Conservation (phyloP, 1,139 yeast genomes). For the Pneumocystis murina region DNA sequence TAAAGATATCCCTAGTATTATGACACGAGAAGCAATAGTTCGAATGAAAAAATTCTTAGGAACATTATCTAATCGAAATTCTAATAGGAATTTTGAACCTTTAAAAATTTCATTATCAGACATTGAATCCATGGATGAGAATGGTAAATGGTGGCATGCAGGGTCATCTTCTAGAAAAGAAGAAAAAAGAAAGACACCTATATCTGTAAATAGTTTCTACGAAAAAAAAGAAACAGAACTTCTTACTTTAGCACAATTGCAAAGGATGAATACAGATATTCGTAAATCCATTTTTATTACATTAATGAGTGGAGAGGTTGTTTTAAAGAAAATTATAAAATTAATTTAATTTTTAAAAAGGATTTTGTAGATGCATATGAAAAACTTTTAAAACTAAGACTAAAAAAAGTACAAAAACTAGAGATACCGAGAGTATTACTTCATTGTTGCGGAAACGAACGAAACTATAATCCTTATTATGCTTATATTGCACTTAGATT, state of each 20-base stretch:
- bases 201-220: conserved; percentile 34
- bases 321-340: neutral
- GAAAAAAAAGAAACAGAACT: conserved; percentile 72
- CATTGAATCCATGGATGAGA: conserved; percentile 54
- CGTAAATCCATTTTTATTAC: conserved; percentile 88
- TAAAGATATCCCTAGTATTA: conserved; percentile 21
- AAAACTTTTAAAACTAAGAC: conserved; percentile 60
- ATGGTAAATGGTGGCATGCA: conserved; percentile 97
- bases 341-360: conserved; percentile 33
- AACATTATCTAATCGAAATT: conserved; percentile 25
- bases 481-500: conserved; percentile 64
- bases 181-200: conserved; percentile 17
- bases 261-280: conserved; percentile 88
- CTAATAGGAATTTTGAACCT: conserved; percentile 45
- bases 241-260: conserved; percentile 70
- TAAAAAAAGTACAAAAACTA: conserved; percentile 69
- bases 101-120: conserved; percentile 74
- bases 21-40: conserved; percentile 34
- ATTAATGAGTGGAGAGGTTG: conserved; percentile 47
- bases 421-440: conserved; percentile 76
- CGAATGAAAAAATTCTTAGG: conserved; percentile 59
- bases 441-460: conserved; percentile 77
- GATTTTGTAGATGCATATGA: conserved; percentile 81
- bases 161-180: conserved; percentile 54
- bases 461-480: conserved; percentile 80